phyloP scores from a whole-genome alignment of 352 stramenopile genomes.

The Globisporangium nunn region DNA sequence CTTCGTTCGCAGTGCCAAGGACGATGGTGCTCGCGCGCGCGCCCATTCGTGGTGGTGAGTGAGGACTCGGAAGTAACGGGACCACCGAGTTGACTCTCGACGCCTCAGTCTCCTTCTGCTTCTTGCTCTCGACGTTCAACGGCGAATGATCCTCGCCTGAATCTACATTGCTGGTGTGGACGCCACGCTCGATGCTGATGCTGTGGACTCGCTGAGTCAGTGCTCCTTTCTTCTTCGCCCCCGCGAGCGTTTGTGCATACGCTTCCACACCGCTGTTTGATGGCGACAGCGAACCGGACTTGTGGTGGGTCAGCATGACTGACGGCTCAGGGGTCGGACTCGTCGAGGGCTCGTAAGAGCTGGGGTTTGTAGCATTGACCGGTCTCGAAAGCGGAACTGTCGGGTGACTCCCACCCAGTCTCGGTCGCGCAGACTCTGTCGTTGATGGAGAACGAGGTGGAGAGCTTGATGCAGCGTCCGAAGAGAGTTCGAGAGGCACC shows the following conservation, averaged over 20 bases:
- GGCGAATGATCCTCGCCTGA: not conserved
- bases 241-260: constrained; percentile 4
- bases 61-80: not conserved
- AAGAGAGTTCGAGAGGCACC: not conserved
- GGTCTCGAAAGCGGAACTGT: too few relatives aligned
- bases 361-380: too few relatives aligned
- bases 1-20: not conserved
- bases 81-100: not conserved
- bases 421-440: not conserved
- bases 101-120: not conserved
- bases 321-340: not conserved
- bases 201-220: not conserved
- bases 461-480: not conserved
- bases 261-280: not conserved
- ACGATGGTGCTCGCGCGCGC: not conserved
- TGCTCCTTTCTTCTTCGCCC: constrained; percentile 5
- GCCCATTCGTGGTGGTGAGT: not conserved
- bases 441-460: not conserved
- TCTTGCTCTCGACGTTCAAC: not conserved
- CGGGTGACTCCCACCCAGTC: too few relatives aligned
- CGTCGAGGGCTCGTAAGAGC: too few relatives aligned
- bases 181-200: not conserved
- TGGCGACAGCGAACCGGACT: constrained; percentile 1
- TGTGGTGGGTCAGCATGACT: constrained; percentile 6
- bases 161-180: not conserved